Evolutionary conservation across 2,329 filamentous ascomycete genomes (phyloP), one percentile per base, ranked within the genome.

Genomic region (Leptographium lundbergii): DNA sequence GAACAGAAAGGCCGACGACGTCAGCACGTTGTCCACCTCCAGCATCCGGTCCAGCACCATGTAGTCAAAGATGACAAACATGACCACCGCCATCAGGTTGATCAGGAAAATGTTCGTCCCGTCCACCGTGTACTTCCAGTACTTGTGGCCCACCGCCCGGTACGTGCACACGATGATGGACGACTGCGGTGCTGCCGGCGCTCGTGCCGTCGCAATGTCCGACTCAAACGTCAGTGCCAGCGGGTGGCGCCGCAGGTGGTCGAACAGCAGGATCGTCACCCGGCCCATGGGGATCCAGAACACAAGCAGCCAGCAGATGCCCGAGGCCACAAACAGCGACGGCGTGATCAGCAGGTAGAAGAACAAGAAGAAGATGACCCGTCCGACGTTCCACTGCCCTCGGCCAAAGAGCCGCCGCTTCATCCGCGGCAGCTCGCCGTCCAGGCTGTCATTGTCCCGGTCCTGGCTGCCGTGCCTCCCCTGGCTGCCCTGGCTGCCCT

Each of bases 281-380:
- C 95, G 95, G 66, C 91, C 95, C 94, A 99, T 99, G 10, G 94
- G 95, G 58, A 99, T 99, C 77, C 86, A 91, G 75, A 99, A 99
- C 60, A 99, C 94, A 64, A 97, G 73, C 68, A 99, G 86, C 91
- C 92, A 99, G 74, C 94, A 99, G 61, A 95, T 81, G 29, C 82
- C 83, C 10, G 91, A 96, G 42, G 94, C 91, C 51, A 95, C 67
- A 65, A 97, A 86, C 64, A 97, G 80, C 24, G 88, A 82, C 1
- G 94, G 94, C 4, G 88, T 90, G 64, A 99, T 85, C 61, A 97
- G 76, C 66, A 90, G 89, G 74, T 96, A 97, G 76, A 97, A 99
- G 76, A 95, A 92, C 63, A 91, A 68, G 75, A 96, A 99, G 78
- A 96, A 99, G 67, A 97, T 86, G 65, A 99, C 89, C 57, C 94